phyloP scores from a whole-genome alignment of 768 basidiomycete genomes.

The Panus rudis region DNA sequence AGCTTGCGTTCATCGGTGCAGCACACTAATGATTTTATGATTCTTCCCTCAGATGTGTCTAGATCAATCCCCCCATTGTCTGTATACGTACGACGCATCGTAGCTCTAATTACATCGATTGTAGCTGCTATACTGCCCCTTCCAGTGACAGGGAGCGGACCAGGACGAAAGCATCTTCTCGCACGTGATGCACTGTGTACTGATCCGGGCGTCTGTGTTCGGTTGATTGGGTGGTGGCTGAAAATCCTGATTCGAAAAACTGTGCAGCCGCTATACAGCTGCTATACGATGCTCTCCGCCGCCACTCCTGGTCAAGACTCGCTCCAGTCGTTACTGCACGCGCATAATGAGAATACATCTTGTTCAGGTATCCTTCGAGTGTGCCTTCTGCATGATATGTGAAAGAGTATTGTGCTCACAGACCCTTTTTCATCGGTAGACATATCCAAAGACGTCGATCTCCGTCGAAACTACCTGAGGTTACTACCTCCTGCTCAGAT shows the following conservation, averaged over 20 bases:
- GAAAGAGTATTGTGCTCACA: background rate
- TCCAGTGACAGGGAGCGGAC: no score
- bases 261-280: constrained; percentile 26
- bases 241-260: constrained; percentile 25
- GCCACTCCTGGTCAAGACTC: constrained; percentile 7
- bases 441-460: constrained; percentile 31
- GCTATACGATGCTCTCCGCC: constrained; percentile 17
- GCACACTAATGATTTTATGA: no score
- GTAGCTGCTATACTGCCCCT: no score
- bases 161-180: no score
- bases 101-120: no score
- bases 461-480: constrained; percentile 58
- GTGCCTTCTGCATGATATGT: constrained; percentile 1
- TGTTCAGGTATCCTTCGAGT: constrained; percentile 7
- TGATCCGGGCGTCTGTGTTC: no score
- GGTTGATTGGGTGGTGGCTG: constrained; percentile 24
- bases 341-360: background rate
- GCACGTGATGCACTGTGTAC: no score
- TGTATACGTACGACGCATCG: no score
- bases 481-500: constrained; percentile 63
- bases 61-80: no score
- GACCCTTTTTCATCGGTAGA: background rate
- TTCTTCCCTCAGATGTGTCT: no score
- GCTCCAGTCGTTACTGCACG: constrained; percentile 1
- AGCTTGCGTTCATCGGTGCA: no score